These are phyloP conservation scores for Coemansia sp. DNA, from an alignment of 192 early-diverging fungal genomes.

Conservation along the genomic window DNA sequence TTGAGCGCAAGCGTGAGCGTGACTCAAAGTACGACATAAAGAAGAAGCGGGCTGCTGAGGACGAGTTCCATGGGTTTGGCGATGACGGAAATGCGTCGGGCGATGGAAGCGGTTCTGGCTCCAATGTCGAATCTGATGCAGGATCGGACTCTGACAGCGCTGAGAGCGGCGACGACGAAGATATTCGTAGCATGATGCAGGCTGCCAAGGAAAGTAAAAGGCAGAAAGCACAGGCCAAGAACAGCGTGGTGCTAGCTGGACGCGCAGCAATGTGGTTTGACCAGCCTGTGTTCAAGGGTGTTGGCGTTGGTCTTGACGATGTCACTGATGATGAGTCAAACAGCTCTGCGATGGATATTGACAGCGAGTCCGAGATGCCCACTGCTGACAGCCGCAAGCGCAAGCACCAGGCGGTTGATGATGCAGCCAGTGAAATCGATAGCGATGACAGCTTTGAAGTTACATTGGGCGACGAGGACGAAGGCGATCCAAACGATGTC, in stretches of 20 bases:
- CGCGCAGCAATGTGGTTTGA: constrained; percentile 94
- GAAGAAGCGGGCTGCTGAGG: constrained; percentile 64
- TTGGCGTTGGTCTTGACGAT: constrained; percentile 55
- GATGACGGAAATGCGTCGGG: constrained; percentile 15
- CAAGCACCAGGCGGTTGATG: constrained; percentile 41
- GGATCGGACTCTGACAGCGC: constrained; percentile 44
- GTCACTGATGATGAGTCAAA: constrained; percentile 60
- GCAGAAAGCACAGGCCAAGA: constrained; percentile 15
- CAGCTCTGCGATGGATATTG: not conserved
- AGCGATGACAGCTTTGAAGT: constrained; percentile 58
- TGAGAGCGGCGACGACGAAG: constrained; percentile 45
- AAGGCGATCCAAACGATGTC: constrained; percentile 42
- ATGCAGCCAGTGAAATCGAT: constrained; percentile 45
- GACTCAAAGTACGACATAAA: constrained; percentile 75
- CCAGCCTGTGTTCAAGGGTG: constrained; percentile 84
- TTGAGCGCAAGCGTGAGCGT: constrained; percentile 66
- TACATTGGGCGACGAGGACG: constrained; percentile 36
- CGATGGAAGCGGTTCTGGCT: not conserved
- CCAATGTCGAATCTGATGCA: constrained; percentile 12
- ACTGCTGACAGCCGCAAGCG: constrained; percentile 43
- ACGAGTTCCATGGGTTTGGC: constrained; percentile 66
- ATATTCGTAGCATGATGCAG: constrained; percentile 47
- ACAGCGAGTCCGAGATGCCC: not conserved
- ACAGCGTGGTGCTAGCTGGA: constrained; percentile 60
- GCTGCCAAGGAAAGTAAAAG: constrained; percentile 13